phyloP scores from a whole-genome alignment of 2,329 filamentous ascomycete species.

The Aspergillus proliferans region DNA sequence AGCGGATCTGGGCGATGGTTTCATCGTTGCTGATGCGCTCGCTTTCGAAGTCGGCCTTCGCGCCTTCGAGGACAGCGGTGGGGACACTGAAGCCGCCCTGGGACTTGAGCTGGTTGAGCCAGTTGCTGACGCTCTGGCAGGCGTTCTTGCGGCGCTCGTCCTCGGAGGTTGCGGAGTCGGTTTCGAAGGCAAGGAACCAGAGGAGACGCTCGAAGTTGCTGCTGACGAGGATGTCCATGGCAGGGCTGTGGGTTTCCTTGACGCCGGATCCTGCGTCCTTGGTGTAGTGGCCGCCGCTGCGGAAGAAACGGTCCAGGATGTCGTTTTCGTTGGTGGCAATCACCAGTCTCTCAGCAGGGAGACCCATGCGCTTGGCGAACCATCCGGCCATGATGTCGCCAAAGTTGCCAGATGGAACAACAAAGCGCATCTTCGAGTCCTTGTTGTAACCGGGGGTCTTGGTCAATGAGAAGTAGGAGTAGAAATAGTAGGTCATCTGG shows the following conservation, averaged over 20 bases:
- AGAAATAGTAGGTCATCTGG: conserved; percentile 96
- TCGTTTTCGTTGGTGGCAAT: conserved; percentile 97
- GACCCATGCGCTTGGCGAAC: conserved; percentile 84
- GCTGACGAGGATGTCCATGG: conserved; percentile 95
- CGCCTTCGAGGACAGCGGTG: conserved; percentile 62
- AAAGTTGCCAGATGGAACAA: conserved; percentile 94
- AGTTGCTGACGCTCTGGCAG: conserved; percentile 68
- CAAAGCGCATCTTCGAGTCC: conserved; percentile 61
- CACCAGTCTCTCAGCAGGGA: conserved; percentile 80
- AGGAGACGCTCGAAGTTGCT: conserved; percentile 95
- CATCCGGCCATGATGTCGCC: conserved; percentile 85
- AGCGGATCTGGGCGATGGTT: conserved; percentile 61
- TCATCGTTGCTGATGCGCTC: conserved; percentile 61
- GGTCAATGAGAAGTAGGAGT: conserved; percentile 80
- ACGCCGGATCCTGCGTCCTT: conserved; percentile 69
- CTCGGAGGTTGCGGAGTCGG: conserved; percentile 41
- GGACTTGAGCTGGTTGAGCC: conserved; percentile 74
- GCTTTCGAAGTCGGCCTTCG: conserved; percentile 70
- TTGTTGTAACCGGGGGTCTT: conserved; percentile 55
- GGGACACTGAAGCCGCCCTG: conserved; percentile 79
- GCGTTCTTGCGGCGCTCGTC: conserved; percentile 45
- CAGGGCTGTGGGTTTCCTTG: conserved; percentile 85
- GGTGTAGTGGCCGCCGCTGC: conserved; percentile 72
- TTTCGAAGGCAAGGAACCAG: conserved; percentile 76
- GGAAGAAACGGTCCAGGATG: conserved; percentile 92